These are phyloP conservation scores for Mycogone perniciosa DNA, from an alignment of 2,329 filamentous ascomycete genomes.

Conservation along the genomic window DNA sequence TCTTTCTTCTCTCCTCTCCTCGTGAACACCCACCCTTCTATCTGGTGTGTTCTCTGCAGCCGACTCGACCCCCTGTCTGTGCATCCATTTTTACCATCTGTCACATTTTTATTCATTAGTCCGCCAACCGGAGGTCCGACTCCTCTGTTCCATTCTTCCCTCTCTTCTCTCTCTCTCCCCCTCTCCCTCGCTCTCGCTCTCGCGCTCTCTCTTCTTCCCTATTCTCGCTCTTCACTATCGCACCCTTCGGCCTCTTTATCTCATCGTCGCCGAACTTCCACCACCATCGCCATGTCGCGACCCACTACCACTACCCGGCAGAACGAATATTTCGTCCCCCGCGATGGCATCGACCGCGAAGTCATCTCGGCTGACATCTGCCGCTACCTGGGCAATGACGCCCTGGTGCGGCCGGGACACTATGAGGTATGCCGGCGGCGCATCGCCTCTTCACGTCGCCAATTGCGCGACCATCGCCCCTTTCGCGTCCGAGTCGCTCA, in stretches of 20 bases:
- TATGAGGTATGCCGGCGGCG: constrained; percentile 53
- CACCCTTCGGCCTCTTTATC: constrained; percentile 7
- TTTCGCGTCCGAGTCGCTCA: neutral
- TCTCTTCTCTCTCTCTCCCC: neutral
- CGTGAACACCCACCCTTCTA: neutral
- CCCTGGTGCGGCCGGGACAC: constrained; percentile 66
- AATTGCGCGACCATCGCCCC: neutral
- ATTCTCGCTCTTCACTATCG: constrained; percentile 14
- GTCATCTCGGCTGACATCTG: constrained; percentile 81
- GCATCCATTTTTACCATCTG: constrained; percentile 4
- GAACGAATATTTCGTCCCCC: constrained; percentile 75
- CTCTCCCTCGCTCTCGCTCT: constrained; percentile 16
- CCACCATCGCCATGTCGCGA: constrained; percentile 6
- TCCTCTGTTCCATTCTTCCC: neutral
- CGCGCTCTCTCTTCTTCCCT: constrained; percentile 14
- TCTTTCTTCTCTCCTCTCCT: neutral
- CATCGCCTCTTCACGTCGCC: neutral
- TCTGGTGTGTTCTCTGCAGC: constrained; percentile 1
- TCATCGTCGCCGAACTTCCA: constrained; percentile 8
- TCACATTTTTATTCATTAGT: constrained; percentile 6
- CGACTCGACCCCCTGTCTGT: constrained; percentile 3
- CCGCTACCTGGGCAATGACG: constrained; percentile 77
- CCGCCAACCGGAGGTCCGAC: constrained; percentile 4
- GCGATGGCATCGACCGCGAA: constrained; percentile 75
- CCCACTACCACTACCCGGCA: constrained; percentile 43